phyloP scores from a whole-genome alignment of 495 filamentous ascomycete genomes.

The Annulohypoxylon moriforme region DNA sequence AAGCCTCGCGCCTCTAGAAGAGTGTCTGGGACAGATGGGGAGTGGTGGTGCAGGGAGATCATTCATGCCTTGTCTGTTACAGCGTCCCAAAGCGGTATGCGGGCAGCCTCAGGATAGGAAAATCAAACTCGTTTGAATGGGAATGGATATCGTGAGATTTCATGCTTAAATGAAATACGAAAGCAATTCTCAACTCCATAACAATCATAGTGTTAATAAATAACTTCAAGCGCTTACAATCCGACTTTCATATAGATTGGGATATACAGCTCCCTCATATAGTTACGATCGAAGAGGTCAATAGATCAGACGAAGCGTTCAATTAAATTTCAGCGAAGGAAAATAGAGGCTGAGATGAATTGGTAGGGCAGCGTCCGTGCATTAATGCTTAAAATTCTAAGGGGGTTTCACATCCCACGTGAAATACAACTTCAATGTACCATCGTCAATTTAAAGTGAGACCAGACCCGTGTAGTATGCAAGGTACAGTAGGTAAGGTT shows the following conservation, averaged over 20 bases:
- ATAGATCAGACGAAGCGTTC: slow-evolving; percentile 1
- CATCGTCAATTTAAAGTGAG: background rate
- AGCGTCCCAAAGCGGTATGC: slow-evolving; percentile 8
- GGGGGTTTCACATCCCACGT: slow-evolving; percentile 40
- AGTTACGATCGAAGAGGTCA: background rate
- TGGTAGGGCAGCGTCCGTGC: slow-evolving; percentile 16
- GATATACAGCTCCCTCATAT: background rate
- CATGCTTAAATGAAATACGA: background rate
- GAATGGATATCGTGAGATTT: background rate
- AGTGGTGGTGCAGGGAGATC: slow-evolving; percentile 25
- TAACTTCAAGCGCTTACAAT: too few relatives aligned
- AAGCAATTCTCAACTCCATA: too few relatives aligned
- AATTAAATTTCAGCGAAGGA: background rate
- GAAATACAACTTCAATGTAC: slow-evolving; percentile 23
- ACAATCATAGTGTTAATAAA: too few relatives aligned
- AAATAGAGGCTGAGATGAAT: slow-evolving; percentile 2
- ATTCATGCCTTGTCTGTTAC: slow-evolving; percentile 38
- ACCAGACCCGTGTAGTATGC: background rate
- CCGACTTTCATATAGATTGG: background rate
- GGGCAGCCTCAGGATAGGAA: slow-evolving; percentile 9
- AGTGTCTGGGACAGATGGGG: slow-evolving; percentile 20
- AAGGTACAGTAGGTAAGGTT: background rate
- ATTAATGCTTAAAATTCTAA: slow-evolving; percentile 23
- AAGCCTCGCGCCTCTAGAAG: slow-evolving; percentile 1
- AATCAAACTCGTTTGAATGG: slow-evolving; percentile 20